Evolutionary conservation across 306 rosid genomes (phyloP), one percentile per base, ranked within the genome.

Genomic region (Trichosanthes truncata): DNA sequence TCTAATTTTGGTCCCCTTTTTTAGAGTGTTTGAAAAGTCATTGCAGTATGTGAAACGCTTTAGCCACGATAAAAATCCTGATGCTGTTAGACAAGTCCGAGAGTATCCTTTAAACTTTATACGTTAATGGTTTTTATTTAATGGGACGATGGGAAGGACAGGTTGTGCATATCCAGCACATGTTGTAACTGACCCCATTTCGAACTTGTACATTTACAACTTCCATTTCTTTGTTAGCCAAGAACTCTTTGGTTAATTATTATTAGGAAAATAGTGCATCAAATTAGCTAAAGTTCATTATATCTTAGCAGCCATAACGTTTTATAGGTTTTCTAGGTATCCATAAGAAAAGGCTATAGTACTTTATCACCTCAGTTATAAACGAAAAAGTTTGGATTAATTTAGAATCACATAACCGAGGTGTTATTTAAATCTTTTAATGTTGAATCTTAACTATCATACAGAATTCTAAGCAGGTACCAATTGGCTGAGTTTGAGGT

Each of bases 51-150:
- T 94, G 85, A 94, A 92, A 90, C 97, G 94, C 14, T 92, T 94
- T 72, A 94, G 98, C 88, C 96, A 97, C 31, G 92, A 92, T 43
- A 94, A 92, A 86, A 94, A 92, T 83, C 97, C 97, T 0, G 97
- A 92, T 87, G 98, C 98, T 62, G 96, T 94, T 45, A 88, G 97
- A 85, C 98, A 94, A 92, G 98, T 94, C n/a, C 89, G 98, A 87
- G 98, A 94, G 98, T 94, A 92, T 94, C 97, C 97, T 90, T 9
- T 53, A 4, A 80, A 83, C 73, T 60, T 33, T 29, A 25, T 8
- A 60, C 35, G 13, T 55, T 11, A 62, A 11, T 62, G n/a, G 15
- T 31, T 31, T 33, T 63, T 33, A 12, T 63, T 36, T 63, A 6
- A 15, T 2, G 71, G 71, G 45, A 52, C 13, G 21, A 18, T 63